Conservation (phyloP, 2,329 filamentous ascomycete species). For the Parascedosporium putredinis region DNA sequence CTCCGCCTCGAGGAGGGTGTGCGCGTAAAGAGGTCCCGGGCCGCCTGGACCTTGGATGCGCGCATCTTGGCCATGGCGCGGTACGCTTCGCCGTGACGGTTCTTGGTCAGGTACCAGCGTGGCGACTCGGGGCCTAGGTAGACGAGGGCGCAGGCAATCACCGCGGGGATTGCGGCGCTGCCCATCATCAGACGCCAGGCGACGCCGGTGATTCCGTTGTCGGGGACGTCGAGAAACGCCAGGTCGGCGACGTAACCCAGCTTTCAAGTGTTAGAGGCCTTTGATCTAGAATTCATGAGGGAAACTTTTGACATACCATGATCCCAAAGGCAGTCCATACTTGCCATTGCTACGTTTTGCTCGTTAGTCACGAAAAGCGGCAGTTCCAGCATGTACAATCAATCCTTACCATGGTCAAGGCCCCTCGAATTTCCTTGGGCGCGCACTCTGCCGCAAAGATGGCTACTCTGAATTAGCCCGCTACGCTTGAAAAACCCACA, state of each 20-base stretch:
- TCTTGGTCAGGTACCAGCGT: constrained; percentile 39
- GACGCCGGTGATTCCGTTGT: constrained; percentile 40
- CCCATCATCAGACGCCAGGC: constrained; percentile 63
- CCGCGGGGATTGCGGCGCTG: constrained; percentile 55
- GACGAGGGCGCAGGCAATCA: constrained; percentile 44
- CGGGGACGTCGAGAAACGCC: constrained; percentile 46
- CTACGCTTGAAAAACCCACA: background rate
- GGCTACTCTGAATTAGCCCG: constrained; percentile 25
- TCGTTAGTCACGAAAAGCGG: background rate
- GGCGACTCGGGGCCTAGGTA: constrained; percentile 39
- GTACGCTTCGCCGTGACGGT: constrained; percentile 36
- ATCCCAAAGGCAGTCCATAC: constrained; percentile 43
- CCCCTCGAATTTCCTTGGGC: constrained; percentile 53
- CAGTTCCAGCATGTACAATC: too few species aligned
- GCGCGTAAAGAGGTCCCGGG: constrained; percentile 47
- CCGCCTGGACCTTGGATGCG: constrained; percentile 41
- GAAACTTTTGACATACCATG: constrained; percentile 19
- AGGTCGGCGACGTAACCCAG: constrained; percentile 50
- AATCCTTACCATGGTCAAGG: constrained; percentile 50
- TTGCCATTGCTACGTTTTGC: constrained; percentile 8
- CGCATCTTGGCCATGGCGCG: constrained; percentile 34
- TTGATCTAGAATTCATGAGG: too few species aligned
- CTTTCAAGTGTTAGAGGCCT: background rate
- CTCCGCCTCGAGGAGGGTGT: constrained; percentile 48
- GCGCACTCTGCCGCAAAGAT: constrained; percentile 61